Evolutionary conservation across 2,329 filamentous ascomycete species (phyloP), one percentile per base, ranked within the genome.

Genomic region (Xylariaceae sp.): DNA sequence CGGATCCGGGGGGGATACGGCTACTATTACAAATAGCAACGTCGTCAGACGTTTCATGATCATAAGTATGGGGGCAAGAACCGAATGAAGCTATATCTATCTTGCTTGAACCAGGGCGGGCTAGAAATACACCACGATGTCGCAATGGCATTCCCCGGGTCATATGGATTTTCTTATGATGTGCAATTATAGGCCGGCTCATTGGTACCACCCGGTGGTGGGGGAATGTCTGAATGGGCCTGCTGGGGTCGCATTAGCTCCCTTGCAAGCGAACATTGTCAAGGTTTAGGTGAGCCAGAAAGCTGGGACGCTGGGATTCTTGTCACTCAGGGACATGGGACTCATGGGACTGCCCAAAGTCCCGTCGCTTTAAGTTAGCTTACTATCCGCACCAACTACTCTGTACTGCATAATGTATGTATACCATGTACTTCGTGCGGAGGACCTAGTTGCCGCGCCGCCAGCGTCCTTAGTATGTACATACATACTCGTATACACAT

Each of bases 111-210:
- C 21, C 44, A 2, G 29, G 9, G 23, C 40, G 23, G 23, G 44
- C 41, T 40, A 45, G 44, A 53, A 59, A 54, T 52, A 44, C 56
- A 55, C 54, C 53, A 52, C 59, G 62, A 65, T 63, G 62, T 65
- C 52, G 59, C 52, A 63, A 59, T 62, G 56, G 51, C 52, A 60
- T 59, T 53, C 45, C 29, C 37, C 19, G 46, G 52, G 59, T 61
- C 43, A 44, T 47, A 57, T 51, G 59, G 65, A 66, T 68, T 64
- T 63, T 57, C 66, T 67, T 70, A 71, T 69, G 65, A 71, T 70
- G 64, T 70, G 68, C 65, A 65, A 65, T 70, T 65, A 49, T 55
- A 47, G 57, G 55, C 57, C 58, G 48, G 54, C 53, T 53, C 51
- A 40, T 58, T 62, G 54, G 59, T 62, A 57, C 57, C 50, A 60